phyloP scores from a whole-genome alignment of 1,139 yeast species.

The Citeromyces hawaiiensis region DNA sequence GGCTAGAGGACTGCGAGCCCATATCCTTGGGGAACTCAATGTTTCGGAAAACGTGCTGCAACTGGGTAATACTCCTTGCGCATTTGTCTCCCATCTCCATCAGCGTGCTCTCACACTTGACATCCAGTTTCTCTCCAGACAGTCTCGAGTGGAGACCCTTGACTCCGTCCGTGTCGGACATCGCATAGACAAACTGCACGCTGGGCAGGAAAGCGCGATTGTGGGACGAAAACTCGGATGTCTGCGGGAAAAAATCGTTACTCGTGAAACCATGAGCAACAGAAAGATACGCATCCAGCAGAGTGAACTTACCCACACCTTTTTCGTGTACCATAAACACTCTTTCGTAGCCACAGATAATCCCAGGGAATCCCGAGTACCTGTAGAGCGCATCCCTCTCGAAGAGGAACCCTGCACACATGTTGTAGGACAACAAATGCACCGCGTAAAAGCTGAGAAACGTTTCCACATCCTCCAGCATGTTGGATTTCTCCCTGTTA shows the following conservation, averaged over 20 bases:
- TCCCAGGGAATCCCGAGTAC: slow-evolving; percentile 32
- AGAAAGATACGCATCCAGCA: slow-evolving; percentile 51
- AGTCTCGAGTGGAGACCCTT: slow-evolving; percentile 29
- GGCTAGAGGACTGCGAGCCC: neutral
- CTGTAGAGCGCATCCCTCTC: slow-evolving; percentile 14
- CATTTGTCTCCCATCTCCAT: neutral
- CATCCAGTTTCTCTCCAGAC: slow-evolving; percentile 58
- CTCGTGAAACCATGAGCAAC: slow-evolving; percentile 50
- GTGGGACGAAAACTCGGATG: slow-evolving; percentile 28
- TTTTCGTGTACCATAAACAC: slow-evolving; percentile 51
- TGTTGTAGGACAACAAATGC: slow-evolving; percentile 48
- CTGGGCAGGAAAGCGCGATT: slow-evolving; percentile 59
- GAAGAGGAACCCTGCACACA: slow-evolving; percentile 72
- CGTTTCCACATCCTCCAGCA: neutral
- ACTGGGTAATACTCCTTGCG: neutral
- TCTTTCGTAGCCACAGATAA: slow-evolving; percentile 65
- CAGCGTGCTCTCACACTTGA: slow-evolving; percentile 27
- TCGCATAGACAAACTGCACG: slow-evolving; percentile 44
- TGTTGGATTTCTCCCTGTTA: neutral
- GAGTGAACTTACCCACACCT: slow-evolving; percentile 49
- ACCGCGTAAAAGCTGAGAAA: slow-evolving; percentile 13
- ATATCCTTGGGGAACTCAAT: slow-evolving; percentile 4
- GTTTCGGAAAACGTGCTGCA: neutral
- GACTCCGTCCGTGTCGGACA: slow-evolving; percentile 19
- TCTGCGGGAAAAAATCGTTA: slow-evolving; percentile 34